phyloP scores from a whole-genome alignment of 140 eudicot genomes.

The Erigeron philadelphicus region DNA sequence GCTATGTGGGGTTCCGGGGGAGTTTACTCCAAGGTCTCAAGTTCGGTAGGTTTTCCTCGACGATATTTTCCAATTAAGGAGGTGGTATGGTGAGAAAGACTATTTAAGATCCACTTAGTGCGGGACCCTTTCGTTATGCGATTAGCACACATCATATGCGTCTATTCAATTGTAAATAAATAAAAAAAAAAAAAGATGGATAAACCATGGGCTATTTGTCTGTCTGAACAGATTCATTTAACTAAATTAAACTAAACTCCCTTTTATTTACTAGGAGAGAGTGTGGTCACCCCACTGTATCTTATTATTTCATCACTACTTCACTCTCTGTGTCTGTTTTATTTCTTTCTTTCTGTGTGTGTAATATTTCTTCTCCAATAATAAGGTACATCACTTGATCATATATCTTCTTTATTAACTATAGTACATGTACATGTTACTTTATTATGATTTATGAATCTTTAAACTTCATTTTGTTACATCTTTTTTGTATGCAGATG shows the following conservation, averaged over 20 bases:
- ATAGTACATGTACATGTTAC: not conserved
- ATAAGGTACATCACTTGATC: conserved; percentile 16
- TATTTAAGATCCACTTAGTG: no score
- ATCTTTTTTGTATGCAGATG: not conserved
- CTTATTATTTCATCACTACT: not conserved
- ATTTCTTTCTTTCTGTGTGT: not conserved
- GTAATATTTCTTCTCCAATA: conserved; percentile 18
- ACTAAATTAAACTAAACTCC: not conserved
- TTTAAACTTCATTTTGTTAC: not conserved
- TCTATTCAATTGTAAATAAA: no score
- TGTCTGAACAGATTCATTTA: not conserved
- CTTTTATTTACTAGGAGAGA: conserved; percentile 1
- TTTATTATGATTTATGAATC: not conserved
- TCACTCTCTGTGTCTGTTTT: not conserved
- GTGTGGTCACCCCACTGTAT: not conserved
- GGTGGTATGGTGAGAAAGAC: no score
- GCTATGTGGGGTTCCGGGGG: no score
- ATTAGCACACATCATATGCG: no score
- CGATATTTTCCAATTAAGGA: no score
- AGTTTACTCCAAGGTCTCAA: no score
- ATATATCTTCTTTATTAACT: not conserved
- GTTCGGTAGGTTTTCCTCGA: no score
- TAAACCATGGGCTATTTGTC: conserved; percentile 26
- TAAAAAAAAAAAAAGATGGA: no score
- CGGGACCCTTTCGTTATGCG: no score